A percentile compares a stretch with the other conserved stretches of the same genome.
Evolutionary conservation across 495 filamentous ascomycete genomes (phyloP).

Genomic region (Cercophora samala): DNA sequence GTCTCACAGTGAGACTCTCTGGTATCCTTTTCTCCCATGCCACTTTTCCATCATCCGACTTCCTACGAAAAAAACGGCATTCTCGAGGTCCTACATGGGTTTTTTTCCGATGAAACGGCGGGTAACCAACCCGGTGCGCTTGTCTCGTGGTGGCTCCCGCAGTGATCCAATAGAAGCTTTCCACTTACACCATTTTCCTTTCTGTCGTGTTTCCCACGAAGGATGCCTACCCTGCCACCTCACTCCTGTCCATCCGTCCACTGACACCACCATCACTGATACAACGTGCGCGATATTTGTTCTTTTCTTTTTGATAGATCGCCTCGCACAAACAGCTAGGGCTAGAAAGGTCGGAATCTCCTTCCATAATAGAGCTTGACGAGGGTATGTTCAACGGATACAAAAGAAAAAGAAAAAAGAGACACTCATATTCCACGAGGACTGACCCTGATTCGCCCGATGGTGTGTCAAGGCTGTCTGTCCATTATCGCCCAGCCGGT

Average conservation of each 20-base stretch:
- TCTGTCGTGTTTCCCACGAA: background rate
- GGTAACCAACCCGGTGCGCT: background rate
- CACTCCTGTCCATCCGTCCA: background rate
- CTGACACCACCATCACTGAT: background rate
- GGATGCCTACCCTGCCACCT: background rate
- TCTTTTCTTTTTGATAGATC: background rate
- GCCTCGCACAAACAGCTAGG: background rate
- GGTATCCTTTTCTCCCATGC: background rate
- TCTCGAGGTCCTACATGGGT: background rate
- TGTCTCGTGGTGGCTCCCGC: background rate
- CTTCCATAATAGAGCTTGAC: background rate
- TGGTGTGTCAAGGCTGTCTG: background rate
- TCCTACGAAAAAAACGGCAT: background rate
- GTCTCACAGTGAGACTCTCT: background rate
- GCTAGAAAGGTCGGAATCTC: background rate
- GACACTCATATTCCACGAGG: background rate
- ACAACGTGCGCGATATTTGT: background rate
- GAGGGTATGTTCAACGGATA: background rate
- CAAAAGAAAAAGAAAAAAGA: background rate
- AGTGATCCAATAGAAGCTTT: background rate
- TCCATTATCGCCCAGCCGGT: background rate
- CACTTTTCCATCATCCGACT: background rate
- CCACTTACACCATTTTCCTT: background rate
- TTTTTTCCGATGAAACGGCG: background rate
- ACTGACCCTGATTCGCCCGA: background rate